phyloP scores from a whole-genome alignment of 805 yeast genomes.

The Starmera caribaea region DNA sequence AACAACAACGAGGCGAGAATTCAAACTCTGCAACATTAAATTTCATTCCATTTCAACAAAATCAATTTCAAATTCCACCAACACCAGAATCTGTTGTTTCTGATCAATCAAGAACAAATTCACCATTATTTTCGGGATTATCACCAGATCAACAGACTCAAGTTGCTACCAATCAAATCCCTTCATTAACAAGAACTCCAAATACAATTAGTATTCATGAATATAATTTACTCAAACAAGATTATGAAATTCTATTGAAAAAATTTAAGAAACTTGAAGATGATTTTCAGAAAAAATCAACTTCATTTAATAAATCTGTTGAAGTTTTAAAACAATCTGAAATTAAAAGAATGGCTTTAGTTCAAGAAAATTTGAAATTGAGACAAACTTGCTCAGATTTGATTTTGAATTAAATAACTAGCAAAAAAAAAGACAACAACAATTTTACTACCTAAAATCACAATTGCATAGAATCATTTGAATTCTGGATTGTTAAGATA shows the following conservation, averaged over 20 bases:
- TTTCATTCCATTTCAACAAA: neutral
- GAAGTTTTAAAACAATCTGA: conserved; percentile 26
- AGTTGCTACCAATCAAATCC: too few species aligned
- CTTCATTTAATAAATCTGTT: conserved; percentile 23
- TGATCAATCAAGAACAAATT: conserved; percentile 12
- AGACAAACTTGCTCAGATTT: conserved; percentile 14
- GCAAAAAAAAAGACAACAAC: too few species aligned
- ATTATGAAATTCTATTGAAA: conserved; percentile 8
- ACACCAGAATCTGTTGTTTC: conserved; percentile 29
- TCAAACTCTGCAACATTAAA: too few species aligned
- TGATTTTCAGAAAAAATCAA: conserved; percentile 22
- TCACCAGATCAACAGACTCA: too few species aligned
- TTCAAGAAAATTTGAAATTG: conserved; percentile 27
- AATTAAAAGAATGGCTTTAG: conserved; percentile 23
- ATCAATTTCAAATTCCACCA: conserved; percentile 8
- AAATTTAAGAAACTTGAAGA: conserved; percentile 23
- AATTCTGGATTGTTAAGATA: too few species aligned
- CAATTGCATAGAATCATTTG: too few species aligned
- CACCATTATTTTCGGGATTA: conserved; percentile 8
- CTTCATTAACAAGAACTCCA: too few species aligned
- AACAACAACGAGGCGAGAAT: too few species aligned
- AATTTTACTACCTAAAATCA: too few species aligned
- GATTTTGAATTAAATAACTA: neutral
- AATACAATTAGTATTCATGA: too few species aligned
- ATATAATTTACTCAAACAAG: too few species aligned